These are phyloP conservation scores for Fistulifera pelliculosa DNA, from an alignment of 108 stramenopile genomes.

Conservation along the genomic window DNA sequence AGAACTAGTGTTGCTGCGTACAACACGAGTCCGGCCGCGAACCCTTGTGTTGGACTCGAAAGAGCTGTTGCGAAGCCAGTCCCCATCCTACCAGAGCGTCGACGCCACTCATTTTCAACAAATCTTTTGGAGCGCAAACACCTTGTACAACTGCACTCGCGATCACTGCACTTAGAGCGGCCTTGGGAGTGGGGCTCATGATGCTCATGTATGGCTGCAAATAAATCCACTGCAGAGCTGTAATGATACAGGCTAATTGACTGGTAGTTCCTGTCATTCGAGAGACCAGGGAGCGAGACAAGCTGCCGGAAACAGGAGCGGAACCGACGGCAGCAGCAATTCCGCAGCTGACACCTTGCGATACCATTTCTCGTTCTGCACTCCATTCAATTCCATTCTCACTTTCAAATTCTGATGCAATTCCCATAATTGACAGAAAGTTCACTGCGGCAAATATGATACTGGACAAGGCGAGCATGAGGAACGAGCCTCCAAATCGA, in stretches of 20 bases:
- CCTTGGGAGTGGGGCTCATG: conserved; percentile 69
- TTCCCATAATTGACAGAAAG: conserved; percentile 72
- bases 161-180: conserved; percentile 68
- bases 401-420: conserved; percentile 67
- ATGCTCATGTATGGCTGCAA: conserved; percentile 76
- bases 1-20: conserved; percentile 5
- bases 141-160: conserved; percentile 65
- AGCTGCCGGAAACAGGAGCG: conserved; percentile 68
- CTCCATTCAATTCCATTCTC: conserved; percentile 71
- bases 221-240: conserved; percentile 63
- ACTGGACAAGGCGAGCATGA: conserved; percentile 40
- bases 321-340: conserved; percentile 61
- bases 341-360: conserved; percentile 64
- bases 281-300: conserved; percentile 66
- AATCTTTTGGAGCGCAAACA: conserved; percentile 50
- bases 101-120: conserved; percentile 48
- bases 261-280: conserved; percentile 74
- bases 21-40: conserved; percentile 46
- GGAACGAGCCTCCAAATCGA: conserved; percentile 50
- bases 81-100: conserved; percentile 54
- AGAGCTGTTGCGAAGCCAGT: conserved; percentile 57
- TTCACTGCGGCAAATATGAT: conserved; percentile 68
- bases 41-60: conserved; percentile 66
- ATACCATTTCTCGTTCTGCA: conserved; percentile 63
- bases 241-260: conserved; percentile 58